phyloP scores from a whole-genome alignment of 208 protist genomes.

The Leishmania guyanensis region DNA sequence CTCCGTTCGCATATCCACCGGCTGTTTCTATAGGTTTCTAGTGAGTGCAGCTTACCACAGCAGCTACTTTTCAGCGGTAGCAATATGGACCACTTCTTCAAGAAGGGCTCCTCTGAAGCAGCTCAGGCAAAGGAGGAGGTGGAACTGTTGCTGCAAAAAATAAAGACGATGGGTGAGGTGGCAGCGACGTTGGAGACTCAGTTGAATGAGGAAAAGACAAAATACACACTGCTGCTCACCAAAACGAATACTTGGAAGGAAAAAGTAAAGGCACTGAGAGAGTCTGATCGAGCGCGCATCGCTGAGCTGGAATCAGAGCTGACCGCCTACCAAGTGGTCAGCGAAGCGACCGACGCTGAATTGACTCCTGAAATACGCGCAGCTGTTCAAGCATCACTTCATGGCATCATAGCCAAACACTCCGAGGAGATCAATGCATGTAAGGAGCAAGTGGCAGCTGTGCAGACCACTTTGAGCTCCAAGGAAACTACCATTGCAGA shows the following conservation, averaged over 20 bases:
- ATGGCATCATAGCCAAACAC: conserved; percentile 12
- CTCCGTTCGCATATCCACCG: not conserved
- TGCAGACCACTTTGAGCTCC: not conserved
- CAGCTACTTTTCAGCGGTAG: not conserved
- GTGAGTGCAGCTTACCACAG: not conserved
- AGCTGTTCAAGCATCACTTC: conserved; percentile 28
- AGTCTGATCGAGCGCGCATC: conserved; percentile 52
- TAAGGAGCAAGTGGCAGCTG: not conserved
- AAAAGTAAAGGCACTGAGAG: conserved; percentile 49
- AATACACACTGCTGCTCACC: conserved; percentile 34
- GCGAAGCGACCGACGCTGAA: conserved; percentile 5
- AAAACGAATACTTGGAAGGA: conserved; percentile 70
- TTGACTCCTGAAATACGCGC: conserved; percentile 18
- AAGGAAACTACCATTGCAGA: conserved; percentile 5
- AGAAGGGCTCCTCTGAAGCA: conserved; percentile 20
- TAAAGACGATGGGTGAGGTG: conserved; percentile 60
- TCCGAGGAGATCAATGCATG: conserved; percentile 6
- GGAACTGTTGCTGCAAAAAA: conserved; percentile 59
- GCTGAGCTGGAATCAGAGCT: conserved; percentile 38
- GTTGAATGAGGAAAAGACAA: conserved; percentile 52
- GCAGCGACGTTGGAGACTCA: conserved; percentile 48
- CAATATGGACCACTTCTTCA: conserved; percentile 62
- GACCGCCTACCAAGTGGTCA: conserved; percentile 15
- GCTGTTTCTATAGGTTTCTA: not conserved
- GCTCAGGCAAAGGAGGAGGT: conserved; percentile 49